Percentiles rank a stretch among this genome's conserved stretches.
Evolutionary conservation across 805 yeast species (phyloP).

Genomic region (Lachancea fermentati): DNA sequence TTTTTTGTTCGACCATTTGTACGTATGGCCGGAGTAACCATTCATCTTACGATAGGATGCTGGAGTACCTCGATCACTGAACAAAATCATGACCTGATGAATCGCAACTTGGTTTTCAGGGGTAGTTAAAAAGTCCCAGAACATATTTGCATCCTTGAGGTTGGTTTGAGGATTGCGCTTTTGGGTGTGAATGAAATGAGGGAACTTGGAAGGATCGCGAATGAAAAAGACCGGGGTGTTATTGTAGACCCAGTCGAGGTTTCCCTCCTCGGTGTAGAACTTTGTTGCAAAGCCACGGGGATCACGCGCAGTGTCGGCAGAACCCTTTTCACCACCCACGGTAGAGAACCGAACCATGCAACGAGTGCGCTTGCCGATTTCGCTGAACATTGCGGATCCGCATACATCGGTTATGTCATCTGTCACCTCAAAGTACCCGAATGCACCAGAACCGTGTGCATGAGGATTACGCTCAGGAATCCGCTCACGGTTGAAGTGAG

Average conservation of each 20-base stretch:
- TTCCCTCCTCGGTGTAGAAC: slow-evolving; percentile 63
- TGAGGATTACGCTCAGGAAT: slow-evolving; percentile 92
- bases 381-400: slow-evolving; percentile 61
- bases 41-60: slow-evolving; percentile 50
- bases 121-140: slow-evolving; percentile 73
- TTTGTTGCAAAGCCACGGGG: slow-evolving; percentile 67
- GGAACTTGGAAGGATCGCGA: slow-evolving; percentile 60
- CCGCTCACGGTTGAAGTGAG: slow-evolving; percentile 86
- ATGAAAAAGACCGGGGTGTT: slow-evolving; percentile 66
- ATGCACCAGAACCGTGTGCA: slow-evolving; percentile 92
- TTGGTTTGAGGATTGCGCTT: slow-evolving; percentile 68
- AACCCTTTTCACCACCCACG: slow-evolving; percentile 65
- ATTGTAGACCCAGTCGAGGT: slow-evolving; percentile 67
- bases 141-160: slow-evolving; percentile 73
- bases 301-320: slow-evolving; percentile 62
- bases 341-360: slow-evolving; percentile 67
- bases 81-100: slow-evolving; percentile 59
- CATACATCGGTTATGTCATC: slow-evolving; percentile 75
- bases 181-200: slow-evolving; percentile 62
- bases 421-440: slow-evolving; percentile 79
- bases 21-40: slow-evolving; percentile 64
- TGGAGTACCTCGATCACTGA: slow-evolving; percentile 64
- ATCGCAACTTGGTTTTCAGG: slow-evolving; percentile 63
- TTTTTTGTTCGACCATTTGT: slow-evolving; percentile 51
- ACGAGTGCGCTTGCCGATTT: slow-evolving; percentile 75